Evolutionary conservation across 2,329 filamentous ascomycete genomes (phyloP), one percentile per base, ranked within the genome.

Genomic region (Venturia aucupariae): DNA sequence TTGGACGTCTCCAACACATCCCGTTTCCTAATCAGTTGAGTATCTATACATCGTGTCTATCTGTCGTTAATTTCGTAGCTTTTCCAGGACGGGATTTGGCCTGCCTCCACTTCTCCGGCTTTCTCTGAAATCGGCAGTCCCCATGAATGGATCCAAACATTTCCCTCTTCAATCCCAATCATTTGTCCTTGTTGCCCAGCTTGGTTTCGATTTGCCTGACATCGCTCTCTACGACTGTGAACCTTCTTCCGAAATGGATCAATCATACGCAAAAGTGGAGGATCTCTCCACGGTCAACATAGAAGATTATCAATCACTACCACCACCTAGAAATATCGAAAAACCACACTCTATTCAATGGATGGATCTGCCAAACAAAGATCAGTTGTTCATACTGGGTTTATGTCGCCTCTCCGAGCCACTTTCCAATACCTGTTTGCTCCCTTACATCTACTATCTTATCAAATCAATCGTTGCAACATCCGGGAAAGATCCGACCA

Each of bases 381-480:
- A 81, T 41, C 88, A 90, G 73, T 79, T 91, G 46, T 75, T 84
- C 30, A 84, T 90, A 66, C 80, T 91, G 62, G 87, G 86, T 1
- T 74, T 90, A 60, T 86, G 87, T 8, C 82, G 88, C 55, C 76
- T 90, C 54, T 87, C 86, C 39, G 88, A 90, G 71, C 88, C 88
- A 1, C 77, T 90, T 32, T 85, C 87, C 0, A 86, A 90, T 71
- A 88, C 86, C 1, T 90, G 87, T 11, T 74, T 90, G 4, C 81
- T 86, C 73, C 82, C 86, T 1, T 90, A 90, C 72, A 83, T 90
- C 78, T 90, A 89, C 72, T 90, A 89, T 72, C 87, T 90, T 72
- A 80, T 91, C 27, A 83, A 81, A 67, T 90, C 84, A 70, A 89
- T 90, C 67, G 78, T 83, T 65, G 77, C 80, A 0, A 75, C 83